Base-by-base conservation (phyloP, 768 basidiomycete species). In the Macrolepiota dolichaula region DNA sequence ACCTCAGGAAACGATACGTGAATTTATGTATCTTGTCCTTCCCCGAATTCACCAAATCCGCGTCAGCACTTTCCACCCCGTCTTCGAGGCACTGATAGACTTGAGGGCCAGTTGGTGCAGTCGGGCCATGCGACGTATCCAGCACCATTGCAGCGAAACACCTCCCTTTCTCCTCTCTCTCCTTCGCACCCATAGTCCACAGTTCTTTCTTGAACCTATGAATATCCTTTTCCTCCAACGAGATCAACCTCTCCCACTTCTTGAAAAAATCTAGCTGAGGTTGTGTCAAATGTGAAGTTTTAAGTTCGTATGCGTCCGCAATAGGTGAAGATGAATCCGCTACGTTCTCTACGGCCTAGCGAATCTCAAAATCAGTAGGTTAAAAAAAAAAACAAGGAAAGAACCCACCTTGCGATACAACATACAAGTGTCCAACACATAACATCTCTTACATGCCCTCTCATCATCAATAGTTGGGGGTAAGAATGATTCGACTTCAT, bases 401-500 rank as follows among this genome's bases (percentile, higher is more conserved):
- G 58, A 55, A 27, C 61, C 51, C 5, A 63, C 92, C 81, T 89
- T 91, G 47, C 96, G 89, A 75, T 95, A 98, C 11, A 99, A 79
- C 89, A 98, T 94, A 72, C 97, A 98, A 1, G 86, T 81, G 67
- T 99, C 93, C 5, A 91, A 73, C 0, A 83, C 80, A 69, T 87
- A 98, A 69, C 97, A 98, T 52, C 78, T 82, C 69, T 86, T 85
- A 72, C 97, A 99, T 11, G 81, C 74, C 59, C 87, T 76, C 61
- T 86, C 83, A 64, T 93, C 86, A 69, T 98, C 93, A 62, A 97
- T 89, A 0, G 94, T 92, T 0, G 87, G 82, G 1, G 97, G 97
- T 19, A 99, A 76, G 71, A 96, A 92, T 9, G 83, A 77, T 64
- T 70, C 63, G 25, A 61, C 64, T 35, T 63, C 70, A 29, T 65